These are phyloP conservation scores for Protomyces lactucae-debilis DNA, from an alignment of 1,139 yeast genomes.

Conservation along the genomic window DNA sequence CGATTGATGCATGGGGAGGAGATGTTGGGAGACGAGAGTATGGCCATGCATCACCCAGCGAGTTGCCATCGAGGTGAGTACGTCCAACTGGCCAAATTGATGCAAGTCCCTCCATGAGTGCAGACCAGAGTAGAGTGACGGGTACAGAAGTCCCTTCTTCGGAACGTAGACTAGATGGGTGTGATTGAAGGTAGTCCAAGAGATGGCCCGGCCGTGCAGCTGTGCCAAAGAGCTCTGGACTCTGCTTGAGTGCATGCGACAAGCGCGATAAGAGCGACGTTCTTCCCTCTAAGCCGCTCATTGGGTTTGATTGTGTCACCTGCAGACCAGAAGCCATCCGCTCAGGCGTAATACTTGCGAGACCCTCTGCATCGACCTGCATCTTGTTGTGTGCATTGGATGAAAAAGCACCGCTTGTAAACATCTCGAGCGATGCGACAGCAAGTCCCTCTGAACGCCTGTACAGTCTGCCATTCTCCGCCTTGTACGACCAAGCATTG, in stretches of 20 bases:
- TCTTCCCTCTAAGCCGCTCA: conserved; percentile 53
- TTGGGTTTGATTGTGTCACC: conserved; percentile 45
- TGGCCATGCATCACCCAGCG: conserved; percentile 59
- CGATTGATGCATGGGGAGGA: conserved; percentile 41
- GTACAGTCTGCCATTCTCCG: conserved; percentile 37
- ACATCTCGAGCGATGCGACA: conserved; percentile 53
- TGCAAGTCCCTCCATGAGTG: conserved; percentile 49
- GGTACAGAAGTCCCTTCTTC: conserved; percentile 5
- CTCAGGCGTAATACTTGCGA: conserved; percentile 38
- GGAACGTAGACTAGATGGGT: conserved; percentile 29
- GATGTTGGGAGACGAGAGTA: conserved; percentile 39
- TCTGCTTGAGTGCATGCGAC: conserved; percentile 45
- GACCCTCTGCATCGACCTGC: conserved; percentile 46
- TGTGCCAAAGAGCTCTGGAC: conserved; percentile 45
- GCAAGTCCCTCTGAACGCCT: conserved; percentile 58
- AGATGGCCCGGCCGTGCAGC: conserved; percentile 53
- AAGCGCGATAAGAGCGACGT: conserved; percentile 45
- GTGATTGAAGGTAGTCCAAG: conserved; percentile 43
- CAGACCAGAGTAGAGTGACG: conserved; percentile 50
- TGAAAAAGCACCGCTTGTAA: conserved; percentile 48
- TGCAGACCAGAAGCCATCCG: conserved; percentile 45
- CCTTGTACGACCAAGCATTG: conserved; percentile 47
- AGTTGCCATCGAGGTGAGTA: conserved; percentile 46
- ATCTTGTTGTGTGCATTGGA: conserved; percentile 37
- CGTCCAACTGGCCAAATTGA: conserved; percentile 55